These are phyloP conservation scores for Colletotrichum spaethianum DNA, from an alignment of 2,329 filamentous ascomycete genomes.

Conservation along the genomic window DNA sequence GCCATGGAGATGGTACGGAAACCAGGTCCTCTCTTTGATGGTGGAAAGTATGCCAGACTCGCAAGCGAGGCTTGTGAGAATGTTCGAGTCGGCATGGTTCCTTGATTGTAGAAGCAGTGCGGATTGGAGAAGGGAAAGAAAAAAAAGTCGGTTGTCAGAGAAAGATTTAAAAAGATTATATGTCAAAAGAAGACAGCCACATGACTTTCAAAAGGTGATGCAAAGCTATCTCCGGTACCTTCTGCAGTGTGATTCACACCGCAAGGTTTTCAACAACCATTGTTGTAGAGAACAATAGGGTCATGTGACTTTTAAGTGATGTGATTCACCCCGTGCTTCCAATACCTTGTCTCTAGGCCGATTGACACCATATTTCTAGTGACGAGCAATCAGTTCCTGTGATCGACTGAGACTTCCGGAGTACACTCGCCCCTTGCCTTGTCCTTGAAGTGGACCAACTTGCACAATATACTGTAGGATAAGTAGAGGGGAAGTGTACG, in stretches of 20 bases:
- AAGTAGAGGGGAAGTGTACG: background rate
- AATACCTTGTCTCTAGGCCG: constrained; percentile 1
- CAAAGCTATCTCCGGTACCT: constrained; percentile 4
- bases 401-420: constrained; percentile 7
- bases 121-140: background rate
- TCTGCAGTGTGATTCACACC: constrained; percentile 4
- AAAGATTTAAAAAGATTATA: constrained; percentile 5
- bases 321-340: constrained; percentile 1
- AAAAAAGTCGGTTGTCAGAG: constrained; percentile 3
- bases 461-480: background rate
- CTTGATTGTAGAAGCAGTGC: background rate
- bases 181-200: constrained; percentile 7
- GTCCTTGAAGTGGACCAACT: background rate
- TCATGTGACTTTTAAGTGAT: background rate
- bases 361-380: constrained; percentile 4
- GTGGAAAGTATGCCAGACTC: background rate
- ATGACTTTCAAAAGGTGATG: constrained; percentile 3
- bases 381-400: constrained; percentile 8
- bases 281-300: constrained; percentile 8
- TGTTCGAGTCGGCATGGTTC: background rate
- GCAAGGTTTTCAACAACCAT: constrained; percentile 7
- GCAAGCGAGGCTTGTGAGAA: constrained; percentile 3
- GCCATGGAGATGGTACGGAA: constrained; percentile 4
- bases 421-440: constrained; percentile 5
- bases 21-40: constrained; percentile 2